Evolutionary conservation across 768 basidiomycete genomes (phyloP), one percentile per base, ranked within the genome.

Genomic region (Mrakia hoshinonis): DNA sequence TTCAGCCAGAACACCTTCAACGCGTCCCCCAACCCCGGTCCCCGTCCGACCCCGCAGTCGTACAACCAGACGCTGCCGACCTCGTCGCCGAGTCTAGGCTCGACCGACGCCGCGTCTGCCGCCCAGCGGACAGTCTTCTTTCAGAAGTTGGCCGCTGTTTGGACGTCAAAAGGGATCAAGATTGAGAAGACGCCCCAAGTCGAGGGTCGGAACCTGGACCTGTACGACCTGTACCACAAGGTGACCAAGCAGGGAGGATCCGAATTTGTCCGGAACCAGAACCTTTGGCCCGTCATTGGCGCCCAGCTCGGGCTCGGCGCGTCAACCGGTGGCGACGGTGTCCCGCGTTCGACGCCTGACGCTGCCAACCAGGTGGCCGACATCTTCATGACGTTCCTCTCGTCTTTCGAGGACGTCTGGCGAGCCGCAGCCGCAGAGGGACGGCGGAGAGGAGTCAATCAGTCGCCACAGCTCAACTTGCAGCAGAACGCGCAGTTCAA

Each of bases 251-350:
- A 54, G 9, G 70, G 70, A 31, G 70, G 70, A 48, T 60, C 52
- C 58, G 70, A 72, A n/a, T 52, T 60, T 31, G 69, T 70, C 11
- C 49, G 67, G n/a, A 7, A 18, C 26, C 65, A 55, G 31, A 72
- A 72, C 46, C 64, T 66, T 4, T 72, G 70, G 70, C 64, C 70
- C 24, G 46, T 72, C 52, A 54, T 72, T 47, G 70, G 63, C 18
- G 70, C 64, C 52, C 70, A 72, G 22, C 54, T 65, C 22, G 63
- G 52, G 7, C 46, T 72, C 24, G 39, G 64, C 18, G 24, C 51
- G 13, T 39, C 55, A 11, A 46, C 49, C 20, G 38, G 39, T 20
- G n/a, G 12, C 24, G 67, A 68, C 43, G 51, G 38, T 22, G 22
- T 39, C 6, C 22, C 55, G 18, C 70, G 70, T 5, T 72, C 64